A percentile compares a stretch with the other conserved stretches of the same genome.
phyloP scores from a whole-genome alignment of 768 basidiomycete species.

The Boletus reticuloceps region DNA sequence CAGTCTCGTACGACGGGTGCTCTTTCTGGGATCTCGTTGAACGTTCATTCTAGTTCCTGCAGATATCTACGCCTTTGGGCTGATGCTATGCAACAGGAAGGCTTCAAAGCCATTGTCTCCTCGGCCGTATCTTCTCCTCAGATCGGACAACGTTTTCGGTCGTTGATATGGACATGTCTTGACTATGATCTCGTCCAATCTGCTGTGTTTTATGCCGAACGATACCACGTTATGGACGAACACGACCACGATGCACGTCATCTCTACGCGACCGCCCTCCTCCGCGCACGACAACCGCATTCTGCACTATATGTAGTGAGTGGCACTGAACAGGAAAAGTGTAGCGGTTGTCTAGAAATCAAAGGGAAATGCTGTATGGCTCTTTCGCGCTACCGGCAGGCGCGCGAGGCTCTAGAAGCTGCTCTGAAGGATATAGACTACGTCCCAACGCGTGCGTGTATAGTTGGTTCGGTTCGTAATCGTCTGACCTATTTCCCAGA shows the following conservation, averaged over 20 bases:
- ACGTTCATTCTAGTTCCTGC: constrained; percentile 19
- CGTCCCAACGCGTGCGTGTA: constrained; percentile 55
- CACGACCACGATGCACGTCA: constrained; percentile 79
- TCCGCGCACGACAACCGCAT: constrained; percentile 66
- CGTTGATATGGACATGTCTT: constrained; percentile 80
- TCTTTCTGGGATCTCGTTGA: constrained; percentile 6
- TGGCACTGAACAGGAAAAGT: constrained; percentile 55
- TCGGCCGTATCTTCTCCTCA: constrained; percentile 48
- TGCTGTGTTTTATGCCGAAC: constrained; percentile 87
- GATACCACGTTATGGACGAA: constrained; percentile 71
- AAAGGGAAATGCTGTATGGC: constrained; percentile 72
- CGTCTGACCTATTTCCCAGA: constrained; percentile 36
- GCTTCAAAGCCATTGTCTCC: constrained; percentile 26
- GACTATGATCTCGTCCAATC: constrained; percentile 76
- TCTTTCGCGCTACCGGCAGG: constrained; percentile 75
- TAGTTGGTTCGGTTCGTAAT: constrained; percentile 1
- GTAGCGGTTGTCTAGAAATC: constrained; percentile 75
- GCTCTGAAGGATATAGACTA: constrained; percentile 53
- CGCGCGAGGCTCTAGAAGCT: constrained; percentile 66
- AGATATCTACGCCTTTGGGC: constrained; percentile 32
- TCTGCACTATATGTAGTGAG: constrained; percentile 74
- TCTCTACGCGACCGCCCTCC: constrained; percentile 77
- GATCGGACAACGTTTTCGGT: constrained; percentile 66
- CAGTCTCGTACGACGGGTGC: constrained; percentile 8
- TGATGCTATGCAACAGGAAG: constrained; percentile 57